Conservation (phyloP, 768 basidiomycete genomes). For the Lactifluus piperatus region DNA sequence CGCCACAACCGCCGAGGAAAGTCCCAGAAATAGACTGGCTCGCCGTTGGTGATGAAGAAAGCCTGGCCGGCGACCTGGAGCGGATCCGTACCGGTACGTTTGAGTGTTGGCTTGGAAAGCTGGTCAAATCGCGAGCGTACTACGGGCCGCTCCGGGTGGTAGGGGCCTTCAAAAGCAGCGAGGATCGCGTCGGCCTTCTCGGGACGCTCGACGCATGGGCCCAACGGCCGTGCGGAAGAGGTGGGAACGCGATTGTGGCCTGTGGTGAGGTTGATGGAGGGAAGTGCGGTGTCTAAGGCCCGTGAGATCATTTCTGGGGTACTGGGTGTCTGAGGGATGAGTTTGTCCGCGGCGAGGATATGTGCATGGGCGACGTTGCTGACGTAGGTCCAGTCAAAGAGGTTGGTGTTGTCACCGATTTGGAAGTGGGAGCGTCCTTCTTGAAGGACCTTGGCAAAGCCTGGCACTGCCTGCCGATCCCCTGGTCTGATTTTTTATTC, state of each 20-base stretch:
- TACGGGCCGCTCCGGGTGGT: slow-evolving; percentile 42
- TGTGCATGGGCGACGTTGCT: slow-evolving; percentile 93
- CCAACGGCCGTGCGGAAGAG: slow-evolving; percentile 70
- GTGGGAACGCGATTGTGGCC: slow-evolving; percentile 67
- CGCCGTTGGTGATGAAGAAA: slow-evolving; percentile 97
- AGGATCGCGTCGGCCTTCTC: slow-evolving; percentile 49
- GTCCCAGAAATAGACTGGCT: slow-evolving; percentile 96
- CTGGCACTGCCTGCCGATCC: slow-evolving; percentile 77
- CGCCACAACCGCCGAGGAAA: slow-evolving; percentile 77
- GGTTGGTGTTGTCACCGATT: slow-evolving; percentile 86
- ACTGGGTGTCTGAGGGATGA: slow-evolving; percentile 45
- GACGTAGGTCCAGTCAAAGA: slow-evolving; percentile 96
- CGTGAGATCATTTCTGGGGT: slow-evolving; percentile 29
- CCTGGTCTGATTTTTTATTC: slow-evolving; percentile 52
- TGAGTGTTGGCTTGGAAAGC: slow-evolving; percentile 51
- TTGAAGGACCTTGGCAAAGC: slow-evolving; percentile 72
- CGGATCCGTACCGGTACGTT: slow-evolving; percentile 42
- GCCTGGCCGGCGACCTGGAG: slow-evolving; percentile 85
- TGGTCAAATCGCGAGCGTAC: slow-evolving; percentile 78
- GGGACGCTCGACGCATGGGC: slow-evolving; percentile 63
- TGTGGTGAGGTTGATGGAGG: slow-evolving; percentile 54
- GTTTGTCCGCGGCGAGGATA: slow-evolving; percentile 85
- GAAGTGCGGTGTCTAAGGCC: slow-evolving; percentile 43
- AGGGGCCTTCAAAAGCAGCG: slow-evolving; percentile 44
- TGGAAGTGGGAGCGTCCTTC: slow-evolving; percentile 85